Conservation (phyloP, 1,284 basidiomycete genomes). For the Trametes pubescens region DNA sequence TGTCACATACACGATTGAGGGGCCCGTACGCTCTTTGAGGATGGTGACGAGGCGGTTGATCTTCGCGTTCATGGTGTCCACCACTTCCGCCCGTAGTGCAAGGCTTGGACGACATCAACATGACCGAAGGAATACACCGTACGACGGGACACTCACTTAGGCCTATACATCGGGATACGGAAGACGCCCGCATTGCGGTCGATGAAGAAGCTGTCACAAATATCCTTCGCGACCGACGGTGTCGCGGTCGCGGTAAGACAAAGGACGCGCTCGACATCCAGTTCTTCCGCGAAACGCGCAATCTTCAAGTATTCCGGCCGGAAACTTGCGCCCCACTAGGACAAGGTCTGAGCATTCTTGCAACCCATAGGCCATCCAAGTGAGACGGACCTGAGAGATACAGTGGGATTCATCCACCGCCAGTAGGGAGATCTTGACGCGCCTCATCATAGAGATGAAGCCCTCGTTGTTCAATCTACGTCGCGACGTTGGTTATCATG, state of each 20-base stretch:
- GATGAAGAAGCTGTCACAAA: slow-evolving; percentile 66
- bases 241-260: slow-evolving; percentile 82
- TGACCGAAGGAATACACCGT: background rate
- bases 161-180: slow-evolving; percentile 50
- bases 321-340: slow-evolving; percentile 66
- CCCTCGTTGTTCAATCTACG: slow-evolving; percentile 66
- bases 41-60: slow-evolving; percentile 54
- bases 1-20: slow-evolving; percentile 74
- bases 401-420: slow-evolving; percentile 98
- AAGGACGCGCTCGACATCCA: slow-evolving; percentile 72
- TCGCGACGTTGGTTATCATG: slow-evolving; percentile 62
- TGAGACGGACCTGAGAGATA: slow-evolving; percentile 58
- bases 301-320: slow-evolving; percentile 63
- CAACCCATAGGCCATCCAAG: background rate
- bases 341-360: background rate
- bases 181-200: slow-evolving; percentile 48
- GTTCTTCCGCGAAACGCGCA: slow-evolving; percentile 64
- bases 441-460: slow-evolving; percentile 74
- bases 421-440: slow-evolving; percentile 70
- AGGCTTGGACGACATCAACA: slow-evolving; percentile 49
- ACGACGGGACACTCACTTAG: slow-evolving; percentile 45
- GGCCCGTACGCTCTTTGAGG: slow-evolving; percentile 56
- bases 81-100: slow-evolving; percentile 62
- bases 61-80: slow-evolving; percentile 50
- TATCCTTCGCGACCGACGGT: slow-evolving; percentile 67